Percentiles rank a stretch among this genome's conserved stretches.
Evolutionary conservation across 257 asterid species (phyloP).

Genomic region (Nicotiana obtusifolia): DNA sequence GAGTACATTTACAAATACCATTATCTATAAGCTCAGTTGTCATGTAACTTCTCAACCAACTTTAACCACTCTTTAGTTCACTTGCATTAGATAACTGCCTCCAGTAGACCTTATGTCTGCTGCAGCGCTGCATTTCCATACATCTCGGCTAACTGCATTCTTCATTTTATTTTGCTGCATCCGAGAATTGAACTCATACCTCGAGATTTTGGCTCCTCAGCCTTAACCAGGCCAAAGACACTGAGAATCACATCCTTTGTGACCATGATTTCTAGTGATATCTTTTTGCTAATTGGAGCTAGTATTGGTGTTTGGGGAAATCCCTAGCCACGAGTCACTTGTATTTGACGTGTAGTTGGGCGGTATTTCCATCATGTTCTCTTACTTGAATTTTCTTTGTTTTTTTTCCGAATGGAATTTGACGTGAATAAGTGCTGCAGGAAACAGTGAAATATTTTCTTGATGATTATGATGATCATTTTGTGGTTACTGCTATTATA

Average conservation of each 20-base stretch:
- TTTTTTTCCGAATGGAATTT: background rate
- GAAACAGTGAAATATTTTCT: background rate
- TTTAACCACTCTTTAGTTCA: too few relatives aligned
- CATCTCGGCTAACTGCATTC: too few relatives aligned
- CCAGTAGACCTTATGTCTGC: too few relatives aligned
- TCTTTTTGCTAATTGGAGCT: background rate
- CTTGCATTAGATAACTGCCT: too few relatives aligned
- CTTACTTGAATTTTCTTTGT: background rate
- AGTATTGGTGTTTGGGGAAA: background rate
- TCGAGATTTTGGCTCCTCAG: background rate
- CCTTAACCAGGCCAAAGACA: background rate
- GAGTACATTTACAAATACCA: too few relatives aligned
- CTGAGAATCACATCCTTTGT: background rate
- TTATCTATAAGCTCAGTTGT: too few relatives aligned
- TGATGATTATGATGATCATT: background rate
- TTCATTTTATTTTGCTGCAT: too few relatives aligned
- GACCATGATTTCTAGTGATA: background rate
- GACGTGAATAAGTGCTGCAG: background rate
- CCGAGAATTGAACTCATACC: background rate
- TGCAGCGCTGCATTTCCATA: too few relatives aligned
- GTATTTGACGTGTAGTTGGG: background rate
- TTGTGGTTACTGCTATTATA: background rate
- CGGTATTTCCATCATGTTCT: background rate
- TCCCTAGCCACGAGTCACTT: background rate
- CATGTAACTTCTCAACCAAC: too few relatives aligned